Conservation (phyloP, 352 stramenopile genomes). For the Blastocystis sp. region DNA sequence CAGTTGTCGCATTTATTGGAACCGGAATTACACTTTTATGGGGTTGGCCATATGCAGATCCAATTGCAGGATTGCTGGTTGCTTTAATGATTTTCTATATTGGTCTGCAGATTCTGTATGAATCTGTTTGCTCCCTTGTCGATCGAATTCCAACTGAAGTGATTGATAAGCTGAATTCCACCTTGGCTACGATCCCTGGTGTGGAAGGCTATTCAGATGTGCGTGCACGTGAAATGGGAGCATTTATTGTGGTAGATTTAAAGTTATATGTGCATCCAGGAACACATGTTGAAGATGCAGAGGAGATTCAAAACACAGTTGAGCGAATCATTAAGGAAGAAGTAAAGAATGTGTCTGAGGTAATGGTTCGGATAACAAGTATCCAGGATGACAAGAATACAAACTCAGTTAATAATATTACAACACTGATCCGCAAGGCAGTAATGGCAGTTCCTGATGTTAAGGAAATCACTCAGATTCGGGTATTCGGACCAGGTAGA, state of each 20-base stretch:
- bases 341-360: conserved; percentile 79
- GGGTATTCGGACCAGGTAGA: conserved; percentile 34
- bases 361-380: conserved; percentile 77
- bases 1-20: conserved; percentile 76
- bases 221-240: conserved; percentile 80
- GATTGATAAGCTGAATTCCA: conserved; percentile 36
- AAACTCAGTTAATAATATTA: neutral
- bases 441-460: neutral
- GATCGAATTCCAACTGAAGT: conserved; percentile 22
- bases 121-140: conserved; percentile 73
- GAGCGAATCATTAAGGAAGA: conserved; percentile 76
- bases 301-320: conserved; percentile 76
- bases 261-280: conserved; percentile 77
- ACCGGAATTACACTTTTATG: conserved; percentile 37
- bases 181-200: neutral
- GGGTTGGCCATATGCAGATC: conserved; percentile 5
- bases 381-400: conserved; percentile 28
- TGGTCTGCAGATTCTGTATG: conserved; percentile 78
- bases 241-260: conserved; percentile 81
- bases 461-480: conserved; percentile 49
- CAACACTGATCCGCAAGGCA: neutral
- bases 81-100: conserved; percentile 84
- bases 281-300: conserved; percentile 2
- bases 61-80: conserved; percentile 80
- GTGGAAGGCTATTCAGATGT: conserved; percentile 77